Conservation (phyloP, 352 stramenopile species). For the Globisporangium paddicum region DNA sequence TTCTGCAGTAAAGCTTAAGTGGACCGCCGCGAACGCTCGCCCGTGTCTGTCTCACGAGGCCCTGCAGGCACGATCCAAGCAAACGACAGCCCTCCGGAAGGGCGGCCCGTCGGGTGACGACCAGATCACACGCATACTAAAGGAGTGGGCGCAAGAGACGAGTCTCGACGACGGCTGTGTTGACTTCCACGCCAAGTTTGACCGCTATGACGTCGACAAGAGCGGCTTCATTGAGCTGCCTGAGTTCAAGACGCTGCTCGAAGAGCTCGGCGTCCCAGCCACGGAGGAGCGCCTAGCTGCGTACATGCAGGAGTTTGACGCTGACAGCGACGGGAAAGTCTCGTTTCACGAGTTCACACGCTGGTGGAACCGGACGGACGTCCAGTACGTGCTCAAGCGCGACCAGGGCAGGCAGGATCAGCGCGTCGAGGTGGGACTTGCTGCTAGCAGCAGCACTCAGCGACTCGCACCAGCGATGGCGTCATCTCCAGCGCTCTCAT, state of each 20-base stretch:
- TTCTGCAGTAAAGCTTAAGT: conserved; percentile 46
- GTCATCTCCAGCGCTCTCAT: too few species aligned
- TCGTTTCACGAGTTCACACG: conserved; percentile 83
- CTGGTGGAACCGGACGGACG: conserved; percentile 84
- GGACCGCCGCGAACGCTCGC: conserved; percentile 30
- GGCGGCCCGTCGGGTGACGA: conserved; percentile 38
- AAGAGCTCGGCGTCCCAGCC: conserved; percentile 78
- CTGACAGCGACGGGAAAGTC: conserved; percentile 76
- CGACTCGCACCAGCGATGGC: conserved; percentile 2
- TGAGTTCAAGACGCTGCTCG: conserved; percentile 81
- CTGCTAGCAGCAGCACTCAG: conserved; percentile 1
- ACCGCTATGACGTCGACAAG: conserved; percentile 66
- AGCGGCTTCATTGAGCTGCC: conserved; percentile 77
- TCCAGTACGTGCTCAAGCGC: conserved; percentile 85
- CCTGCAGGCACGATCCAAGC: conserved; percentile 29
- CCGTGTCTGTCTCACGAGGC: conserved; percentile 51
- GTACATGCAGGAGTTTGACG: conserved; percentile 85
- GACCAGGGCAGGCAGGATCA: conserved; percentile 20
- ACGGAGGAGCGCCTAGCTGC: conserved; percentile 75
- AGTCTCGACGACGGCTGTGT: conserved; percentile 66
- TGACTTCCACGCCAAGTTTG: conserved; percentile 70
- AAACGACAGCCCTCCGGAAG: conserved; percentile 16
- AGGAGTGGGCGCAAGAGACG: conserved; percentile 81
- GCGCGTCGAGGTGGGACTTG: neutral
- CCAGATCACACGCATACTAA: conserved; percentile 65